phyloP scores from a whole-genome alignment of 1,284 basidiomycete species.

The Sphaerobolus stellatus region DNA sequence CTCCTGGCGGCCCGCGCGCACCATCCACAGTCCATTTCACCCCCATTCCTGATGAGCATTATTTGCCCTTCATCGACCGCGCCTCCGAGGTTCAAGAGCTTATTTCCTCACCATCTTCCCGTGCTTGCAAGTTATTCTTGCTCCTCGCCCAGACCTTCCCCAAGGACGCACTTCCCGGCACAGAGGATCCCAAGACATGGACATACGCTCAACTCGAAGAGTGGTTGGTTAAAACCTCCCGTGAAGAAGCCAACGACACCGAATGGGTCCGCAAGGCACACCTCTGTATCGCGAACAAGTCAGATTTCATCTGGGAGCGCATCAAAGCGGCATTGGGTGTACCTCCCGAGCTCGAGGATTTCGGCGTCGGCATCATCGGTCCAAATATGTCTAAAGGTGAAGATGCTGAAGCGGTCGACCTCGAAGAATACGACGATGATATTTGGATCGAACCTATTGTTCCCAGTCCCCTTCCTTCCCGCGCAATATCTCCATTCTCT shows the following conservation, averaged over 20 bases:
- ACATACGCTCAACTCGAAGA: slow-evolving; percentile 53
- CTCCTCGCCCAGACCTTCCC: slow-evolving; percentile 69
- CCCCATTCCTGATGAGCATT: slow-evolving; percentile 64
- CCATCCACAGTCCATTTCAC: slow-evolving; percentile 55
- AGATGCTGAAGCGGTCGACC: slow-evolving; percentile 1
- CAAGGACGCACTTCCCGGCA: slow-evolving; percentile 24
- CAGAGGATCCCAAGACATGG: slow-evolving; percentile 50
- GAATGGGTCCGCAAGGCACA: slow-evolving; percentile 64
- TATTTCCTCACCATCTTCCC: slow-evolving; percentile 59
- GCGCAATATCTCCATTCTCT: neutral
- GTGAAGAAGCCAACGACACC: slow-evolving; percentile 57
- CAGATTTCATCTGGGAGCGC: slow-evolving; percentile 80
- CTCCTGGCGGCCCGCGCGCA: slow-evolving; percentile 12
- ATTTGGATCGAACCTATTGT: slow-evolving; percentile 12
- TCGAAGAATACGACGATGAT: slow-evolving; percentile 2
- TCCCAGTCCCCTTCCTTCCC: neutral
- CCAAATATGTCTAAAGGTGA: neutral
- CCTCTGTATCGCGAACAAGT: slow-evolving; percentile 64
- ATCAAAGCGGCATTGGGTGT: slow-evolving; percentile 76
- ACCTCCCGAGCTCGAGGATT: slow-evolving; percentile 67
- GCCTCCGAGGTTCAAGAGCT: slow-evolving; percentile 62
- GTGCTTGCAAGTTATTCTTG: slow-evolving; percentile 65
- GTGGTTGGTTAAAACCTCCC: slow-evolving; percentile 61
- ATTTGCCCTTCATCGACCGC: slow-evolving; percentile 75
- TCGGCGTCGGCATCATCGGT: slow-evolving; percentile 30